These are phyloP conservation scores for Fistulina hepatica DNA, from an alignment of 1,284 basidiomycete species.

Conservation along the genomic window DNA sequence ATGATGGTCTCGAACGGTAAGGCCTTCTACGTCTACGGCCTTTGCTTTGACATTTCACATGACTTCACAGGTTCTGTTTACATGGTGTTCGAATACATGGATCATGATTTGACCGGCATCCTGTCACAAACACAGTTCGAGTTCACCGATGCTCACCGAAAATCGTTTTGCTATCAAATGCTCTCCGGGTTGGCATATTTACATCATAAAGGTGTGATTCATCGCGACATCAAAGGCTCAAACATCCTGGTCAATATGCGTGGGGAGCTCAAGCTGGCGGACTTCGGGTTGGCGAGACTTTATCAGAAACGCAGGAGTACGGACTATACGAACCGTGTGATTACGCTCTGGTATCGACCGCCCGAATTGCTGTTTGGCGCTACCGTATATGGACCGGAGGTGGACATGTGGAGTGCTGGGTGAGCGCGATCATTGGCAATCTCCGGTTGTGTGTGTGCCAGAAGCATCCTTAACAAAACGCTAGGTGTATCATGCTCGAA, in stretches of 20 bases:
- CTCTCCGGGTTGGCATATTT: constrained; percentile 88
- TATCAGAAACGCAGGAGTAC: constrained; percentile 84
- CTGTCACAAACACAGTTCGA: constrained; percentile 82
- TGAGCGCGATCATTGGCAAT: constrained; percentile 28
- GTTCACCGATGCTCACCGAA: constrained; percentile 83
- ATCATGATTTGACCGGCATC: constrained; percentile 95
- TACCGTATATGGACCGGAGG: constrained; percentile 93
- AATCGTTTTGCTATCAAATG: constrained; percentile 94
- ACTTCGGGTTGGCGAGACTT: constrained; percentile 96
- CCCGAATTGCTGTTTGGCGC: constrained; percentile 94
- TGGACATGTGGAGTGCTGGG: constrained; percentile 99
- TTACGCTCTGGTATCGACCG: constrained; percentile 97
- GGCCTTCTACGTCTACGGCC: constrained; percentile 13
- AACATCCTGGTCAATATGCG: constrained; percentile 93
- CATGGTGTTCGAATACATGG: constrained; percentile 99
- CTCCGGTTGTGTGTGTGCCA: constrained; percentile 2
- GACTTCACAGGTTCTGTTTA: constrained; percentile 72
- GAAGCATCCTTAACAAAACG: constrained; percentile 10
- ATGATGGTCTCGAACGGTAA: constrained; percentile 97
- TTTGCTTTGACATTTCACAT: constrained; percentile 12
- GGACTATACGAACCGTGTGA: constrained; percentile 98
- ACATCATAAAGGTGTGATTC: constrained; percentile 91
- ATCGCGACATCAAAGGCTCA: constrained; percentile 97
- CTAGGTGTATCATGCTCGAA: constrained; percentile 99
- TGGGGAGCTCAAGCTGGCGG: constrained; percentile 91